Evolutionary conservation across 129 eudicot species (phyloP).

Genomic region (Scalesia atractyloides): DNA sequence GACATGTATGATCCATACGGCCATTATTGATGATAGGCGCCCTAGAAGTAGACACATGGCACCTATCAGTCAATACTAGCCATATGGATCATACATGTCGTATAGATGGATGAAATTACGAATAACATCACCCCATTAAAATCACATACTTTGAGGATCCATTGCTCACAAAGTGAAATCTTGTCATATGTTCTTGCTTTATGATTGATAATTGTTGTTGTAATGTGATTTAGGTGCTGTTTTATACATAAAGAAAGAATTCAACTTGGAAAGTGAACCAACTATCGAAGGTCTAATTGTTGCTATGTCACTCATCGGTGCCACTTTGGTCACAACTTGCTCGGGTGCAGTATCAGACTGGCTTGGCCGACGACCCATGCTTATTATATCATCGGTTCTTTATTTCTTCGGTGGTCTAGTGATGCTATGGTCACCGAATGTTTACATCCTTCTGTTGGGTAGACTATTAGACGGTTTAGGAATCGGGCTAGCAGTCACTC

Average conservation of each 20-base stretch:
- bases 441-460: slow-evolving; percentile 65
- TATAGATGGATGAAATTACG: too few species aligned
- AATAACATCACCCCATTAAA: neutral
- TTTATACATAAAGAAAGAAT: slow-evolving; percentile 68
- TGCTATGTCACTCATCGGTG: slow-evolving; percentile 91
- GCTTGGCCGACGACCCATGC: slow-evolving; percentile 87
- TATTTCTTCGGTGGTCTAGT: slow-evolving; percentile 69
- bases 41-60: too few species aligned
- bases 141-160: neutral
- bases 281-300: slow-evolving; percentile 80
- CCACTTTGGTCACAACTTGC: slow-evolving; percentile 74
- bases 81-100: too few species aligned
- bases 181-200: neutral
- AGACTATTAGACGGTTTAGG: slow-evolving; percentile 85
- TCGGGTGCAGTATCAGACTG: slow-evolving; percentile 77
- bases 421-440: slow-evolving; percentile 91
- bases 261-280: slow-evolving; percentile 54
- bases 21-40: too few species aligned
- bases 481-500: slow-evolving; percentile 73
- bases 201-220: slow-evolving; percentile 20
- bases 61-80: too few species aligned
- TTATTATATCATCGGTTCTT: slow-evolving; percentile 59
- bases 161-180: slow-evolving; percentile 1
- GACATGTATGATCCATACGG: too few species aligned
- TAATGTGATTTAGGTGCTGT: slow-evolving; percentile 55